Base-by-base conservation (phyloP, 306 rosid genomes). In the Castanea crenata region DNA sequence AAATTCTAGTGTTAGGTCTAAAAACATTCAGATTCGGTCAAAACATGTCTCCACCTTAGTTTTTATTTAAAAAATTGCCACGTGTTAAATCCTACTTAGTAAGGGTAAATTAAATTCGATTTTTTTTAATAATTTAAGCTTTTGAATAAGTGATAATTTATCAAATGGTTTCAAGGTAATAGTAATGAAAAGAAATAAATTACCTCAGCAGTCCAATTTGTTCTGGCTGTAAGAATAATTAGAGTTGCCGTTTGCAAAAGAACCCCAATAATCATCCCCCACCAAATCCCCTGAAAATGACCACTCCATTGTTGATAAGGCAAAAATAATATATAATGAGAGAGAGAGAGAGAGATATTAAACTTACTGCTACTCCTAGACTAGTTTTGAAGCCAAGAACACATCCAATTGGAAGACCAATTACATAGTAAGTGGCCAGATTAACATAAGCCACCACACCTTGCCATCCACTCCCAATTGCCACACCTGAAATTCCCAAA, bases 391-490 rank as follows among this genome's bases (percentile, higher is more conserved):
- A 90, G 56, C 88, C 94, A 84, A 92, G 89, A 82, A 83, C 77
- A 83, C 94, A 90, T 55, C 94, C 97, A 78, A 92, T 76, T 21
- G 92, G 85, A 19, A 90, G 89, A 74, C 94, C 97, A 78, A 92
- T 81, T 3, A 81, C 32, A 71, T 92, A 90, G 83, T 90, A 90
- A 63, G 83, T 74, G 35, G 78, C 80, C 59, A 92, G 86, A 82
- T 92, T 92, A 20, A 92, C 92, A 81, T 92, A 92, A 70, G 92
- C 94, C 35, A 92, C 92, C 20, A 88, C 74, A 29, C 62, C 91
- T 85, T 92, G 97, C 97, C 97, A 90, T 84, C 94, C 94, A 75
- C 91, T 90, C 76, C 94, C 97, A 88, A 92, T 86, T 64, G 97
- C 97, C 73, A 90, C 94, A 13, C 91, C 97, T 91, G 74, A 74